Evolutionary conservation across 2,329 filamentous ascomycete genomes (phyloP).

Genomic region (Myotisia sp.): DNA sequence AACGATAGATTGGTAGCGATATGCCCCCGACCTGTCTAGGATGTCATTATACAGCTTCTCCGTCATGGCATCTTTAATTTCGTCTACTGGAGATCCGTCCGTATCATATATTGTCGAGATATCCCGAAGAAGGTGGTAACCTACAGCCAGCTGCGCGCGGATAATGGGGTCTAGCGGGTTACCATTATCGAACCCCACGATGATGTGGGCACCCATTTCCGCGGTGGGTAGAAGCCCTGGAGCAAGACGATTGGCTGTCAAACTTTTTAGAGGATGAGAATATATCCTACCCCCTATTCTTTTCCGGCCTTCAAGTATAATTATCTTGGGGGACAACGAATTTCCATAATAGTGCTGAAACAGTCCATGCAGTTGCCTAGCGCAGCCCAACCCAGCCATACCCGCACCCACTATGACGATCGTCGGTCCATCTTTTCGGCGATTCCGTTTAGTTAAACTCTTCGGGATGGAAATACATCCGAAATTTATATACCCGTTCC

Average conservation of each 20-base stretch:
- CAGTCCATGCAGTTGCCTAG: conserved; percentile 76
- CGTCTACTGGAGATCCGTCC: conserved; percentile 51
- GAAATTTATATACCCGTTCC: conserved; percentile 91
- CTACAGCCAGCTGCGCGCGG: conserved; percentile 73
- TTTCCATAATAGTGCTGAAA: conserved; percentile 66
- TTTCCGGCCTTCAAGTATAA: conserved; percentile 74
- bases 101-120: conserved; percentile 78
- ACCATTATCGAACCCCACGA: conserved; percentile 89
- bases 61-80: conserved; percentile 62
- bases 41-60: conserved; percentile 93
- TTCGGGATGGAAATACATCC: conserved; percentile 66
- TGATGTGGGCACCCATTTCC: conserved; percentile 96
- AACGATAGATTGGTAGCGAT: conserved; percentile 62
- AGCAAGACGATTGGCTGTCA: conserved; percentile 40
- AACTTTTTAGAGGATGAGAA: conserved; percentile 55
- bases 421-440: conserved; percentile 47
- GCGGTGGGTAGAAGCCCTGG: conserved; percentile 56
- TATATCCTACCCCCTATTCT: conserved; percentile 88
- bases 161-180: conserved; percentile 88
- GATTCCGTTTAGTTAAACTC: conserved; percentile 27
- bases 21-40: conserved; percentile 77
- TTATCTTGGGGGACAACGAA: conserved; percentile 52
- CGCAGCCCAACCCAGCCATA: conserved; percentile 85
- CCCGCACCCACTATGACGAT: conserved; percentile 83
- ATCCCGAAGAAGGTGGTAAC: conserved; percentile 67